Evolutionary conservation across 2,329 filamentous ascomycete species (phyloP).

Genomic region (Xylariaceae sp.): DNA sequence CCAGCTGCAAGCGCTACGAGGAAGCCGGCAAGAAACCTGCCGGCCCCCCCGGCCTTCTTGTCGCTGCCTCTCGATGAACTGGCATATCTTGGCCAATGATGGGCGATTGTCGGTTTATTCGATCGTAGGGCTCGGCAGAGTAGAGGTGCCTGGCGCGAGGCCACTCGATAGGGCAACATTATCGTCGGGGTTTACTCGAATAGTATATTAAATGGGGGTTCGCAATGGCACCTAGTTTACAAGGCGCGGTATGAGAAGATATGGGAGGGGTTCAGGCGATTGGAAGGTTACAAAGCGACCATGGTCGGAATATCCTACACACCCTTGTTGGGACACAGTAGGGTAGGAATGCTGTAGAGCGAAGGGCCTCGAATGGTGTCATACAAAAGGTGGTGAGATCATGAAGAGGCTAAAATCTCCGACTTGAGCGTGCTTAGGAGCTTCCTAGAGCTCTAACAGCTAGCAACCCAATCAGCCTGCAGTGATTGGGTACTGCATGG

Average conservation of each 20-base stretch:
- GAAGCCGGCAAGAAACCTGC: conserved; percentile 19
- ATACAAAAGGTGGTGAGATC: conserved; percentile 9
- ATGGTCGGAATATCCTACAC: not conserved
- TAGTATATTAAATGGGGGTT: too few relatives aligned
- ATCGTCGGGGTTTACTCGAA: conserved; percentile 3
- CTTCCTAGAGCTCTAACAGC: too few relatives aligned
- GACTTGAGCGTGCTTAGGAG: too few relatives aligned
- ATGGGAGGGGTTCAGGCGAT: conserved; percentile 7
- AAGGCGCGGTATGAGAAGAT: too few relatives aligned
- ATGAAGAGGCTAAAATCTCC: conserved; percentile 2
- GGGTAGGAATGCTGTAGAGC: not conserved
- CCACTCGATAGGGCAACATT: conserved; percentile 15
- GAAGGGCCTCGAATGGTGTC: too few relatives aligned
- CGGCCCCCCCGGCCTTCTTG: conserved; percentile 9
- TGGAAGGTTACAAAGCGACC: not conserved
- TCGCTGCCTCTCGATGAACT: conserved; percentile 10
- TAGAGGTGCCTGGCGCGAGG: conserved; percentile 16
- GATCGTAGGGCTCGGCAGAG: conserved; percentile 11
- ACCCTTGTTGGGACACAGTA: not conserved
- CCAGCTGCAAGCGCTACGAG: conserved; percentile 21
- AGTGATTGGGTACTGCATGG: too few relatives aligned
- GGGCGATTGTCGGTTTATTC: not conserved
- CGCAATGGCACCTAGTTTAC: too few relatives aligned
- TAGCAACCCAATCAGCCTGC: too few relatives aligned
- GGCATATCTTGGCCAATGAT: conserved; percentile 17